Conservation (phyloP, 2,329 filamentous ascomycete species). For the Sclerotiophoma versabilis region DNA sequence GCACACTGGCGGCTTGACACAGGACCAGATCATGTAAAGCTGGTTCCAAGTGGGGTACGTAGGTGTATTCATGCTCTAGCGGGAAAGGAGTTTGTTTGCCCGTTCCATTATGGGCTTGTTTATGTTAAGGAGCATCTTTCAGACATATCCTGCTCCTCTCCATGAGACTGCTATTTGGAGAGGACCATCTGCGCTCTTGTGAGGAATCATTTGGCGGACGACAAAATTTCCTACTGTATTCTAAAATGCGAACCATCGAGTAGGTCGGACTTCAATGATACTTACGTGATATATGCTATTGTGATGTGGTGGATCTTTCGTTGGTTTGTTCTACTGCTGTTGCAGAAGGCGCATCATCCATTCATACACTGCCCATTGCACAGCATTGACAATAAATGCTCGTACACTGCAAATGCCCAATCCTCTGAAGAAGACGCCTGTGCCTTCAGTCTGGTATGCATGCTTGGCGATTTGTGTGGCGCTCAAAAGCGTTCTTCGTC, state of each 20-base stretch:
- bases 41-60: not conserved
- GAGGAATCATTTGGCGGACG: slow-evolving; percentile 22
- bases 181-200: slow-evolving; percentile 20
- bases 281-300: not conserved
- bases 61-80: not conserved
- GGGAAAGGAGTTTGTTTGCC: slow-evolving; percentile 5
- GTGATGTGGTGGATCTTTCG: not conserved
- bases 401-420: slow-evolving; percentile 81
- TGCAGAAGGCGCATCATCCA: slow-evolving; percentile 71
- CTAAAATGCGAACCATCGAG: slow-evolving; percentile 38
- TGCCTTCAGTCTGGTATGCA: slow-evolving; percentile 74
- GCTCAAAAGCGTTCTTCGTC: slow-evolving; percentile 51
- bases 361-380: slow-evolving; percentile 92
- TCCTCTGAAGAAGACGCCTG: slow-evolving; percentile 81
- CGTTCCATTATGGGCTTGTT: slow-evolving; percentile 14
- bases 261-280: slow-evolving; percentile 4
- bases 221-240: slow-evolving; percentile 46
- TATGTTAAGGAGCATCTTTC: slow-evolving; percentile 25
- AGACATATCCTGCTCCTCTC: slow-evolving; percentile 24
- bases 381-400: slow-evolving; percentile 91
- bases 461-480: slow-evolving; percentile 70
- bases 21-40: slow-evolving; percentile 94
- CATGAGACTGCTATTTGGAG: slow-evolving; percentile 25
- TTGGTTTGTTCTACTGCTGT: slow-evolving; percentile 9
- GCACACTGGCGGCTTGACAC: slow-evolving; percentile 74